Evolutionary conservation across 768 basidiomycete genomes (phyloP).

Genomic region (Auriculariales sp.): DNA sequence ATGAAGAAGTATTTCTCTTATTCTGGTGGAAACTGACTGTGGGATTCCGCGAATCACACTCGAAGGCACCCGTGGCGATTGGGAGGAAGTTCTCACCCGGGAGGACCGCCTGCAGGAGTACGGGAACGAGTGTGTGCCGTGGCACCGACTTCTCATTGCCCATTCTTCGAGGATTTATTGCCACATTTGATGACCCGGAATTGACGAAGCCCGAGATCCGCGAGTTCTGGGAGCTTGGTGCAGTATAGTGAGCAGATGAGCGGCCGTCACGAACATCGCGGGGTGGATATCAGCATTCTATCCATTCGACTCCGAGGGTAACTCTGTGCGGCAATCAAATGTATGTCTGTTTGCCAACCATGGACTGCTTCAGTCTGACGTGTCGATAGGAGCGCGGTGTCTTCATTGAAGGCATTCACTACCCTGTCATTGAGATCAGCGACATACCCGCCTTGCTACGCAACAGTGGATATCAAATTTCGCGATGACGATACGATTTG

Average conservation of each 20-base stretch:
- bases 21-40: constrained; percentile 16
- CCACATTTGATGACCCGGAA: constrained; percentile 15
- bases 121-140: constrained; percentile 20
- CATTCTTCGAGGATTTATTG: constrained; percentile 18
- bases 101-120: constrained; percentile 25
- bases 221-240: constrained; percentile 11
- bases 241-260: constrained; percentile 1
- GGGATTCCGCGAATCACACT: constrained; percentile 32
- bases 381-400: no score
- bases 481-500: no score
- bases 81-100: constrained; percentile 19
- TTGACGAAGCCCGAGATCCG: constrained; percentile 6
- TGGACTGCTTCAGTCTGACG: no score
- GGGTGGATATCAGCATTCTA: constrained; percentile 8
- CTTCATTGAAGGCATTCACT: no score
- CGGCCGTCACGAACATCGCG: constrained; percentile 1
- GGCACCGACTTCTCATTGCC: constrained; percentile 28
- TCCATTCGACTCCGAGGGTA: constrained; percentile 4
- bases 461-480: no score
- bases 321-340: no score
- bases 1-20: constrained; percentile 29
- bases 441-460: no score
- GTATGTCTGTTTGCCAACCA: no score
- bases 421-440: no score
- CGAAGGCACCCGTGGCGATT: constrained; percentile 26